Conservation (phyloP, 257 asterid species). For the Cruciata laevipes region DNA sequence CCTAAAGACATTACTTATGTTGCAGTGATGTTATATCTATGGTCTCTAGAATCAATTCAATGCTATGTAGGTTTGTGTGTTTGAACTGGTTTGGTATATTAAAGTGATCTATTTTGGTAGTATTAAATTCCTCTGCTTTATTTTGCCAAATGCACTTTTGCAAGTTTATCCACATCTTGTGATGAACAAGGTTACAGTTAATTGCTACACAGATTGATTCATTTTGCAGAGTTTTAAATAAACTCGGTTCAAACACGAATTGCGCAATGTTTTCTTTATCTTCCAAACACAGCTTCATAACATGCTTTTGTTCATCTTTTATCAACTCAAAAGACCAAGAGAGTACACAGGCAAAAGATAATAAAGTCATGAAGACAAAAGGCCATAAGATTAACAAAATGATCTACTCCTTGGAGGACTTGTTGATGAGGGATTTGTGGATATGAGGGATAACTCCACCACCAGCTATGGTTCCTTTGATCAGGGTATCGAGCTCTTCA, state of each 20-base stretch:
- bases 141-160: no score
- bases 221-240: no score
- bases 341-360: not conserved
- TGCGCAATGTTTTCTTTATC: no score
- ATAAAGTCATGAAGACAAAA: no score
- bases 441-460: slow-evolving; percentile 35
- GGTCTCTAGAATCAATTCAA: no score
- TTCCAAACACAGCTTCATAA: no score
- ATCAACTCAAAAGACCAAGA: not conserved
- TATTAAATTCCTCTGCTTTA: not conserved
- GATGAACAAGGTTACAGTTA: no score
- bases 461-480: slow-evolving; percentile 34
- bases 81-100: not conserved
- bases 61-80: not conserved
- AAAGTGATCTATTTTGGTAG: no score
- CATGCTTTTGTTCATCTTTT: not conserved
- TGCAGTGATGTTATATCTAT: not conserved
- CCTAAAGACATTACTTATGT: no score
- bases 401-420: slow-evolving; percentile 28
- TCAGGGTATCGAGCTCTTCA: slow-evolving; percentile 33
- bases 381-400: not conserved
- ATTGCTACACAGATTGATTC: no score
- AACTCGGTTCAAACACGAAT: no score
- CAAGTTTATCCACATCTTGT: no score
- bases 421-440: slow-evolving; percentile 31